Percentiles rank a stretch among this genome's conserved stretches.
phyloP scores from a whole-genome alignment of 2,329 filamentous ascomycete species.

The Fusarium tuaranense region DNA sequence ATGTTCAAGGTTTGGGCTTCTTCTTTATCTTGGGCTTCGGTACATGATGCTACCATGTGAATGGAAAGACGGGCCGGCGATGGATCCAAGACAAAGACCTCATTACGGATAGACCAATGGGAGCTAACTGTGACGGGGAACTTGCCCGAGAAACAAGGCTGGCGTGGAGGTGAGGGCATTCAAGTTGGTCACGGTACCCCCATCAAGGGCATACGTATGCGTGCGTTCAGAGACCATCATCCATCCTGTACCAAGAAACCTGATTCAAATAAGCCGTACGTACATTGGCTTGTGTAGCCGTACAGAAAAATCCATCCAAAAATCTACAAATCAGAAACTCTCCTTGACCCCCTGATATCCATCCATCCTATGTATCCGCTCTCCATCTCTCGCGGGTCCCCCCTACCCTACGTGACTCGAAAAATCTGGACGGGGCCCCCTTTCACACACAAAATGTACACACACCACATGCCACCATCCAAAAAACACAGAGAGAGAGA shows the following conservation, averaged over 20 bases:
- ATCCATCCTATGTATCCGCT: conserved; percentile 15
- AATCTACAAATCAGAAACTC: conserved; percentile 33
- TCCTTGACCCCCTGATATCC: conserved; percentile 17
- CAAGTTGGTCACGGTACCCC: conserved; percentile 2
- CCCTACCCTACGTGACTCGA: conserved; percentile 7
- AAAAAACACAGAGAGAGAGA: neutral
- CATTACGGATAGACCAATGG: neutral
- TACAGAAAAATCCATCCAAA: conserved; percentile 32
- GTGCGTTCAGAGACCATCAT: conserved; percentile 5
- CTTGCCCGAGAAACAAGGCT: neutral
- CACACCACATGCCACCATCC: neutral
- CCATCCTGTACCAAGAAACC: conserved; percentile 11
- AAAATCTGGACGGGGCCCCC: conserved; percentile 10
- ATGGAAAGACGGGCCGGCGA: neutral
- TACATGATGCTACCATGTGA: neutral
- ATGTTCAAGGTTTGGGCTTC: neutral
- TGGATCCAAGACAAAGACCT: neutral
- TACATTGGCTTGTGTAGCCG: conserved; percentile 16
- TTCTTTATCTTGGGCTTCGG: neutral
- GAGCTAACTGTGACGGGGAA: neutral
- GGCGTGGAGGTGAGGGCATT: conserved; percentile 7
- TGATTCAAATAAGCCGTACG: conserved; percentile 33
- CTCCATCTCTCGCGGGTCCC: neutral
- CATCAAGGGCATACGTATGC: conserved; percentile 29
- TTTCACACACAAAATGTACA: conserved; percentile 3